Conservation (phyloP, 2,329 filamentous ascomycete genomes). For the Stagonosporopsis chrysanthemi region DNA sequence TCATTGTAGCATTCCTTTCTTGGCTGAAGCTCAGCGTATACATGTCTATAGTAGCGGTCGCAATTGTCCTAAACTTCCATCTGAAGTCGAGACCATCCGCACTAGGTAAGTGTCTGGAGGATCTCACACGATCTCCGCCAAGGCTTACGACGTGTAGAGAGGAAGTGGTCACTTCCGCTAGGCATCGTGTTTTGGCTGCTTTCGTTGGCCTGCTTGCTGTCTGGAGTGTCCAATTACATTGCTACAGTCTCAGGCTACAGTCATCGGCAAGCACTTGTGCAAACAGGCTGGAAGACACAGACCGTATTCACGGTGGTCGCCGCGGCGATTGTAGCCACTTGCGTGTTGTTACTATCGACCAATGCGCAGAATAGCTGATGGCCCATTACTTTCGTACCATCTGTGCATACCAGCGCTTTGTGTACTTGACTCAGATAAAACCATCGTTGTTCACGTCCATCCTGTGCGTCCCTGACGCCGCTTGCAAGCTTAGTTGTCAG, state of each 20-base stretch:
- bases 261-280: constrained; percentile 79
- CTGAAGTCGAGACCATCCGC: constrained; percentile 71
- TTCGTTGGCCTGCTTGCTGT: constrained; percentile 75
- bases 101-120: constrained; percentile 22
- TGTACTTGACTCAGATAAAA: not conserved
- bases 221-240: constrained; percentile 87
- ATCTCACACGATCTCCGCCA: not conserved
- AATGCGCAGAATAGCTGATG: constrained; percentile 41
- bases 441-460: not conserved
- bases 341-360: constrained; percentile 51
- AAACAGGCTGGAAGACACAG: constrained; percentile 93
- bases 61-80: constrained; percentile 93
- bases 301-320: constrained; percentile 63
- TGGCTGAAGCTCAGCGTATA: constrained; percentile 90
- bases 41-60: constrained; percentile 87
- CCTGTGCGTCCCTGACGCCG: not conserved
- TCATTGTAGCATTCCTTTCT: constrained; percentile 75
- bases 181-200: constrained; percentile 89
- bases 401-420: constrained; percentile 11
- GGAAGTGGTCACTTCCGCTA: constrained; percentile 79
- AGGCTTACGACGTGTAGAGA: constrained; percentile 62
- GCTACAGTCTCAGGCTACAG: constrained; percentile 83
- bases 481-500: not conserved
- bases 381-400: constrained; percentile 7
- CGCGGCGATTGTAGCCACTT: constrained; percentile 51